Base-by-base conservation (phyloP, 129 eudicot genomes). In the Deinandra increscens region DNA sequence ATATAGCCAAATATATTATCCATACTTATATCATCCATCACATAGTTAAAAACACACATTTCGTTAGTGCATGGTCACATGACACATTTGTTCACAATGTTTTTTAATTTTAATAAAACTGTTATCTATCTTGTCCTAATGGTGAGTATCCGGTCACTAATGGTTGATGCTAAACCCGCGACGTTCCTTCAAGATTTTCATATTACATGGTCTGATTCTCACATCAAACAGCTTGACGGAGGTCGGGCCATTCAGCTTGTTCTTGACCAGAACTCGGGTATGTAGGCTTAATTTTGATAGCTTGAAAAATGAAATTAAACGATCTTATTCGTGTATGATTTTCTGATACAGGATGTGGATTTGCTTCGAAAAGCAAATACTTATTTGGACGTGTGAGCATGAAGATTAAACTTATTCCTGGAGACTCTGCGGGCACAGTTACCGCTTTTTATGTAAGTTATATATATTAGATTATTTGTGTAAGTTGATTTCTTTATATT, bases 341-440 rank as follows among this genome's bases (percentile, higher is more conserved):
- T 13, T 36, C 43, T 73, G n/a, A 17, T 23, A 41, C 42, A 85
- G 87, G 91, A 55, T 85, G 91, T 63, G 91, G 87, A 72, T 91
- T 91, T 51, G 90, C 92, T 49, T 91, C 97, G 7, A 91, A 80
- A 70, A 53, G 78, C 66, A 67, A 84, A 46, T 91, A 91, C 69
- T 70, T 85, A 67, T 91, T 83, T 22, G 97, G 97, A 43, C 89
- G 87, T 71, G 92, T 91, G 43, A 87, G 95, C 84, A 87, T 91
- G 92, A 87, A 83, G 80, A 87, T 90, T 70, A 90, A 90, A 81
- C 95, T 90, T 20, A 76, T 90, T 41, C 93, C 96, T 0, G 97
- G 97, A 42, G 97, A 91, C 76, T 91, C 97, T 10, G 97, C 97
- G 0, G 97, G 97, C 64, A 91, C 97, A 22, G 97, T 91, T 73